A percentile compares a stretch with the other conserved stretches of the same genome.
These are phyloP conservation scores for Rickenella mellea DNA, from an alignment of 768 basidiomycete genomes.

Conservation along the genomic window DNA sequence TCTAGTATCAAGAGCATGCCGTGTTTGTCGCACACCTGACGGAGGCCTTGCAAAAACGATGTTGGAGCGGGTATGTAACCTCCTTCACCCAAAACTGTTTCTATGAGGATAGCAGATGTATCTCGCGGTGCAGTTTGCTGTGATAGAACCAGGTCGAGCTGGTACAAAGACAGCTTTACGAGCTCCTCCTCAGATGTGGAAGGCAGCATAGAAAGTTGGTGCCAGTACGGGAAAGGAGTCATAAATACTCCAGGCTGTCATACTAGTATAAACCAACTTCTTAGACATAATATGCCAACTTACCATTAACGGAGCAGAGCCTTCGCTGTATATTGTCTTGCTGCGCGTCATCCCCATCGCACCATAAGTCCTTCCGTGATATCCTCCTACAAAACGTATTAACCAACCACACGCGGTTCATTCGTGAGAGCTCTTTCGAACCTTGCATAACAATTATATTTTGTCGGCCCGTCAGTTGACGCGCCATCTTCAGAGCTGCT, in stretches of 20 bases:
- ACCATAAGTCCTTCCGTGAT: conserved; percentile 90
- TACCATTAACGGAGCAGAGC: conserved; percentile 78
- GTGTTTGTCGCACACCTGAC: conserved; percentile 80
- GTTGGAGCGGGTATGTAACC: conserved; percentile 87
- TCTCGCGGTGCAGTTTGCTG: conserved; percentile 81
- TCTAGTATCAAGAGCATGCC: conserved; percentile 78
- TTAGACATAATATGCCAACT: conserved; percentile 10
- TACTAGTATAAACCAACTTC: not conserved
- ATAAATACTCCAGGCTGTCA: conserved; percentile 73
- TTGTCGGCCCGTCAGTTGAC: conserved; percentile 66
- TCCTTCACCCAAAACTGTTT: conserved; percentile 92
- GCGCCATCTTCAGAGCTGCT: conserved; percentile 81
- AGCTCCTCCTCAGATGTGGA: conserved; percentile 48
- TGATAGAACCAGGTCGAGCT: conserved; percentile 66
- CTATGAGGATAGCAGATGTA: conserved; percentile 88
- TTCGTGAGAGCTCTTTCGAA: conserved; percentile 7
- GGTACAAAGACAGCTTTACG: conserved; percentile 58
- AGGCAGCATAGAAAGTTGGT: conserved; percentile 56
- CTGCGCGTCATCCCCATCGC: conserved; percentile 90
- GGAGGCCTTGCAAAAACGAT: conserved; percentile 69
- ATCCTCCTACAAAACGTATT: conserved; percentile 39
- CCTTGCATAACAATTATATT: conserved; percentile 93
- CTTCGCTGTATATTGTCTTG: conserved; percentile 85
- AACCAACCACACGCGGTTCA: not conserved
- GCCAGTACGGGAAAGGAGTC: conserved; percentile 89